Evolutionary conservation across 140 eudicot species (phyloP).

Genomic region (Oenanthe javanica): DNA sequence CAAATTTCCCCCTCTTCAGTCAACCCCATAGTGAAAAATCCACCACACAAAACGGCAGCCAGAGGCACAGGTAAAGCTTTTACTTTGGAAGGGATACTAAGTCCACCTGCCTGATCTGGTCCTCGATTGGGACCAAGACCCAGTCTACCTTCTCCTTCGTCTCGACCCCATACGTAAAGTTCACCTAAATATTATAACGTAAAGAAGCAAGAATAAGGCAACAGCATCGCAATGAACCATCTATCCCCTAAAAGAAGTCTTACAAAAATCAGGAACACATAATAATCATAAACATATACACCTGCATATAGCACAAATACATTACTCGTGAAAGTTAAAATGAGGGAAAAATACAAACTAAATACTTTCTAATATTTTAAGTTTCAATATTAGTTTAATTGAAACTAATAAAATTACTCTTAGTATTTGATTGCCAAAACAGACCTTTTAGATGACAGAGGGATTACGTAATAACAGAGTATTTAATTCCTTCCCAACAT

Average conservation of each 20-base stretch:
- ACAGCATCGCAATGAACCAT: neutral
- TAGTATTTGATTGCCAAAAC: neutral
- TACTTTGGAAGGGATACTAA: slow-evolving; percentile 66
- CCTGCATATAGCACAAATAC: neutral
- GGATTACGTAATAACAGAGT: neutral
- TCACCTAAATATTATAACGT: slow-evolving; percentile 43
- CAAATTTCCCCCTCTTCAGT: slow-evolving; percentile 73
- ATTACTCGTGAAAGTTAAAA: neutral
- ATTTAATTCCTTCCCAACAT: neutral
- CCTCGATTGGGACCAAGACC: slow-evolving; percentile 98
- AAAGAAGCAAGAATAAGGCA: neutral
- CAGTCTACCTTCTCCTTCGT: slow-evolving; percentile 97
- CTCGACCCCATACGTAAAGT: slow-evolving; percentile 95
- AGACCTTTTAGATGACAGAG: neutral
- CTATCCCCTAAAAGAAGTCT: neutral
- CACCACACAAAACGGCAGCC: slow-evolving; percentile 89
- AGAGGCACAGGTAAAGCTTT: slow-evolving; percentile 69
- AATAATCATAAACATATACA: neutral
- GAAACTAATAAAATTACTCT: neutral
- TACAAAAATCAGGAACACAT: neutral
- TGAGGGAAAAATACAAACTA: neutral
- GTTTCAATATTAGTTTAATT: neutral
- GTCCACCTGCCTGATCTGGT: slow-evolving; percentile 78
- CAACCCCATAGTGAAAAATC: slow-evolving; percentile 87
- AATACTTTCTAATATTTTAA: too few species aligned